Conservation (phyloP, 306 rosid genomes). For the Amphicarpaea edgeworthii region DNA sequence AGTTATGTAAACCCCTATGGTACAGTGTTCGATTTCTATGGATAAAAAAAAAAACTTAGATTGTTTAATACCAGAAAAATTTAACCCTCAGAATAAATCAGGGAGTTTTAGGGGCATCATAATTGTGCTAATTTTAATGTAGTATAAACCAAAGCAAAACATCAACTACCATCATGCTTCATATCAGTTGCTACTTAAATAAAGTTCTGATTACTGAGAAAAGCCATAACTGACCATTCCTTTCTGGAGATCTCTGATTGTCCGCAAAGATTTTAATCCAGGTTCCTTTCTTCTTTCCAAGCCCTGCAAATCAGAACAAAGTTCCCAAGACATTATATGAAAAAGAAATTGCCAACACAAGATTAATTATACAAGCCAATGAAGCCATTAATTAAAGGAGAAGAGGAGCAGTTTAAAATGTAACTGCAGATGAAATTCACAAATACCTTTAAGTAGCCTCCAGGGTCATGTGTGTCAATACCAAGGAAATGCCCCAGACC, state of each 20-base stretch:
- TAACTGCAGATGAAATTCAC: conserved; percentile 29
- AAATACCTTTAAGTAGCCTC: conserved; percentile 86
- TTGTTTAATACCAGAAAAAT: conserved; percentile 30
- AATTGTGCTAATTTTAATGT: conserved; percentile 8
- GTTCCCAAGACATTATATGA: conserved; percentile 36
- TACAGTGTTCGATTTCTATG: too few relatives aligned
- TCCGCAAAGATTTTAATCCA: conserved; percentile 80
- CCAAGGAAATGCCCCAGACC: conserved; percentile 98
- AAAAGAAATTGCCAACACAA: neutral
- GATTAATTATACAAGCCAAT: conserved; percentile 9
- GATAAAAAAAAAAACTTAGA: conserved; percentile 35
- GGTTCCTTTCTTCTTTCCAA: conserved; percentile 75
- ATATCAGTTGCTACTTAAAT: neutral
- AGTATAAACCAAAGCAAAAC: conserved; percentile 24
- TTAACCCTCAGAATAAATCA: conserved; percentile 5
- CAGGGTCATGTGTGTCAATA: conserved; percentile 91
- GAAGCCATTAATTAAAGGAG: conserved; percentile 25
- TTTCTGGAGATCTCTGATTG: conserved; percentile 65
- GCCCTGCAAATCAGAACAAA: conserved; percentile 57
- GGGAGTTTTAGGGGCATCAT: conserved; percentile 31
- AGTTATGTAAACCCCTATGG: too few relatives aligned
- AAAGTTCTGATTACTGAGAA: conserved; percentile 19
- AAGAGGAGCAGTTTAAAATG: conserved; percentile 12
- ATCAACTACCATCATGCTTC: neutral
- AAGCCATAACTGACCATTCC: conserved; percentile 78